phyloP scores from a whole-genome alignment of 257 asterid species.

The Perilla frutescens region DNA sequence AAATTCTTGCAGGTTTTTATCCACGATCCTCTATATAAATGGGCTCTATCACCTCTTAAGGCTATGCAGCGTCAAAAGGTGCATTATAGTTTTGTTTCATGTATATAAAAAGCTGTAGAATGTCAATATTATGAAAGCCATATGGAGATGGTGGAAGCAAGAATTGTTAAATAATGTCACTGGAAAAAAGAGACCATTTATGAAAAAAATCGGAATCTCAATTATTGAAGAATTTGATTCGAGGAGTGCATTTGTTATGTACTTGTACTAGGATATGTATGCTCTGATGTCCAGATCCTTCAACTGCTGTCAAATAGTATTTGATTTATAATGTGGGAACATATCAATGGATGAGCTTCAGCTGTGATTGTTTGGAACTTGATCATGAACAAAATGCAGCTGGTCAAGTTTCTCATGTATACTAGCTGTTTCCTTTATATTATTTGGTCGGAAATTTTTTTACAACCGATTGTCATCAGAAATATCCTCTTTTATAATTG shows the following conservation, averaged over 20 bases:
- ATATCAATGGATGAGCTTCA: not conserved
- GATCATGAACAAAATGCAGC: not conserved
- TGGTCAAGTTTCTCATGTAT: not conserved
- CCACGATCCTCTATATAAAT: conserved; percentile 94
- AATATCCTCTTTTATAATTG: not conserved
- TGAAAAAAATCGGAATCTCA: not conserved
- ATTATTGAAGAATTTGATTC: not conserved
- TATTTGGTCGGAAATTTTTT: not conserved
- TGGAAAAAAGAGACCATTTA: not conserved
- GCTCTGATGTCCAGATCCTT: conserved; percentile 3
- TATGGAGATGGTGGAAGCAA: not conserved
- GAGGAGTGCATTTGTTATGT: not conserved
- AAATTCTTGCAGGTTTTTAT: conserved; percentile 79
- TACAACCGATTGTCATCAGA: conserved; percentile 6
- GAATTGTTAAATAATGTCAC: not conserved
- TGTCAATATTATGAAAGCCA: conserved; percentile 1
- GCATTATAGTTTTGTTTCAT: conserved; percentile 18
- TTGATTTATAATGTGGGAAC: not conserved
- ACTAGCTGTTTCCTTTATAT: not conserved
- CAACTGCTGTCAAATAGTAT: not conserved
- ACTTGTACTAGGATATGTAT: not conserved
- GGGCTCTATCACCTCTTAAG: conserved; percentile 98
- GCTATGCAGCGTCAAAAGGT: conserved; percentile 99
- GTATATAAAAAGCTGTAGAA: conserved; percentile 17
- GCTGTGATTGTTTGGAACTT: not conserved